These are phyloP conservation scores for Yamadazyma insecticola DNA, from an alignment of 805 yeast genomes.

Conservation along the genomic window DNA sequence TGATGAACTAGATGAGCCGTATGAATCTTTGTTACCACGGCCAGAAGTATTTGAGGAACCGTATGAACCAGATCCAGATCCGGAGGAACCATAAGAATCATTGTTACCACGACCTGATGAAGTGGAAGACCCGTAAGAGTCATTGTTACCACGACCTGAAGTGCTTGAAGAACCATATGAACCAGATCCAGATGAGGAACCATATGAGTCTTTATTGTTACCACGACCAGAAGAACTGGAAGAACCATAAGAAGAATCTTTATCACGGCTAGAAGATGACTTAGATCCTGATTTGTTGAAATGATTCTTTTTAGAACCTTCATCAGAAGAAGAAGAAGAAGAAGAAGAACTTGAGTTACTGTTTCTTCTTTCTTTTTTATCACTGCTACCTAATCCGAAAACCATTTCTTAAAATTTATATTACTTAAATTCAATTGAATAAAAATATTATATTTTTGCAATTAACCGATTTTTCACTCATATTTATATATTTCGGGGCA, in stretches of 20 bases:
- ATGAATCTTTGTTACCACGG: slow-evolving; percentile 7
- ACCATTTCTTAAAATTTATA: slow-evolving; percentile 18
- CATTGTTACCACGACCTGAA: too few species aligned
- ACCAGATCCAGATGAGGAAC: slow-evolving; percentile 12
- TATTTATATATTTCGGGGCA: too few species aligned
- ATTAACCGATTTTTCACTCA: too few species aligned
- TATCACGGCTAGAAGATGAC: slow-evolving; percentile 9
- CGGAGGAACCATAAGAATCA: slow-evolving; percentile 6
- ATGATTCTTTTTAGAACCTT: too few species aligned
- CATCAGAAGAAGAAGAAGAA: too few species aligned
- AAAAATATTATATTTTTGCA: too few species aligned
- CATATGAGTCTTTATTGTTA: slow-evolving; percentile 16
- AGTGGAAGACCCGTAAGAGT: slow-evolving; percentile 15
- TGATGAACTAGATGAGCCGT: slow-evolving; percentile 11
- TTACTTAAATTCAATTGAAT: too few species aligned
- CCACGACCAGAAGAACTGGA: slow-evolving; percentile 5
- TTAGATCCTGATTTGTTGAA: slow-evolving; percentile 7
- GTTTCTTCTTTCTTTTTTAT: slow-evolving; percentile 5
- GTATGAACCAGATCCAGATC: slow-evolving; percentile 3
- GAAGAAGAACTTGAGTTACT: slow-evolving; percentile 5
- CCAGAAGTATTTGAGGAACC: slow-evolving; percentile 5
- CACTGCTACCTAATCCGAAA: slow-evolving; percentile 29
- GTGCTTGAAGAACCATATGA: slow-evolving; percentile 14
- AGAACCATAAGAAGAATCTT: slow-evolving; percentile 16
- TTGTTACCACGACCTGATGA: slow-evolving; percentile 8